Conservation (phyloP, 495 filamentous ascomycete genomes). For the Neurospora tetrasperma region DNA sequence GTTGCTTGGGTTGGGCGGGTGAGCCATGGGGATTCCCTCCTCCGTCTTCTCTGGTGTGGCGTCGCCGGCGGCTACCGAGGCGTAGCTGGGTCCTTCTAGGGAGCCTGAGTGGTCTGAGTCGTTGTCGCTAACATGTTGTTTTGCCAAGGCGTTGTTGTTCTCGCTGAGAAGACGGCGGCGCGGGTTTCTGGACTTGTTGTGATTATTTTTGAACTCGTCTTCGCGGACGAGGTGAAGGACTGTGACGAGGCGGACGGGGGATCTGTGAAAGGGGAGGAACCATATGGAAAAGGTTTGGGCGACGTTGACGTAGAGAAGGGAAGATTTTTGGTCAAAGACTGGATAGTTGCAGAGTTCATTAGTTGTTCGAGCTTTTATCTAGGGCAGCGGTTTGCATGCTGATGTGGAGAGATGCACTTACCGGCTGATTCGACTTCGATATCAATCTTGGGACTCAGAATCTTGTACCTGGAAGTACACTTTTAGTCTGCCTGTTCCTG, state of each 20-base stretch:
- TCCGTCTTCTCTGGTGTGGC: neutral
- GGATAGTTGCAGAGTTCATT: neutral
- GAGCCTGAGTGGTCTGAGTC: neutral
- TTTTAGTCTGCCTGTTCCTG: neutral
- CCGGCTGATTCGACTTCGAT: constrained; percentile 59
- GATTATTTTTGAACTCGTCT: constrained; percentile 9
- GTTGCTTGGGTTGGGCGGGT: neutral
- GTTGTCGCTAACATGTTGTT: neutral
- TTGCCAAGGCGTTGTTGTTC: neutral
- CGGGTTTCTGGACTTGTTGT: neutral
- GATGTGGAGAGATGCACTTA: constrained; percentile 22
- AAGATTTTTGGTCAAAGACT: constrained; percentile 58
- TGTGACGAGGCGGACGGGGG: constrained; percentile 59
- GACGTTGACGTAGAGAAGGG: constrained; percentile 59
- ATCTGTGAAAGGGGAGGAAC: constrained; percentile 61
- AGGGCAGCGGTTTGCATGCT: neutral
- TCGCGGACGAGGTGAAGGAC: constrained; percentile 52
- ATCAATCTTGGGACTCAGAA: constrained; percentile 64
- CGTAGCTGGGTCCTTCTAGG: constrained; percentile 11
- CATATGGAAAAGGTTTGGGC: constrained; percentile 67
- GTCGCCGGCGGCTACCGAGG: constrained; percentile 10
- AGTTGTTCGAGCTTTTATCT: neutral
- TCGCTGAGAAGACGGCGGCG: neutral
- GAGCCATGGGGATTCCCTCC: neutral
- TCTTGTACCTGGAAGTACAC: constrained; percentile 41